Conservation (phyloP, 169 alveolate species). For the Eimeria nieschulzi region DNA sequence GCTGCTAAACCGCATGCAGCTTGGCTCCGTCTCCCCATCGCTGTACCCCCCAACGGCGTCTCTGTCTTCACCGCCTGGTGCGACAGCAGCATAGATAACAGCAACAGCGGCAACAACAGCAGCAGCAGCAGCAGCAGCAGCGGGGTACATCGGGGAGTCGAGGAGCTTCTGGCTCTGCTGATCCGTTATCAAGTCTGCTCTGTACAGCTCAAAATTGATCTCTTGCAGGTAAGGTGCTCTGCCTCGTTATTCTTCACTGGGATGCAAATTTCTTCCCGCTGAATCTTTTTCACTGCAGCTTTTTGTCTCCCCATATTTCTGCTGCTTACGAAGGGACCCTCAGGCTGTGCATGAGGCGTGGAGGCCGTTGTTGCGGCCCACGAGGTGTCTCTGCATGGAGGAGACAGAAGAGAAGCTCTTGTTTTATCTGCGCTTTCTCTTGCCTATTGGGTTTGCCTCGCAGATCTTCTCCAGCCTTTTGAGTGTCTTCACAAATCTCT, state of each 20-base stretch:
- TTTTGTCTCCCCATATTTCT: not conserved
- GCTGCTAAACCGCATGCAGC: not conserved
- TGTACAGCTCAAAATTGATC: slow-evolving; percentile 45
- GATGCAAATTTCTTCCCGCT: too few relatives aligned
- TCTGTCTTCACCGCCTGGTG: slow-evolving; percentile 33
- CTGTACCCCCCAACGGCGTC: not conserved
- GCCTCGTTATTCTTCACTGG: not conserved
- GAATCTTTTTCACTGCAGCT: not conserved
- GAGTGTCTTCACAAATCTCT: slow-evolving; percentile 1
- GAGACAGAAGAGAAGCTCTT: not conserved
- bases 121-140: not conserved
- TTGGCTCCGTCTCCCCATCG: slow-evolving; percentile 26
- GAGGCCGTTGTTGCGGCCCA: too few relatives aligned
- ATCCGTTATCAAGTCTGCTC: slow-evolving; percentile 25
- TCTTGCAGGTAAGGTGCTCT: slow-evolving; percentile 34
- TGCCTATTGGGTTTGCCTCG: not conserved
- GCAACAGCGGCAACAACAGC: slow-evolving; percentile 2
- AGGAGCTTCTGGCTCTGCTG: slow-evolving; percentile 28
- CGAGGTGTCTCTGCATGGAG: not conserved
- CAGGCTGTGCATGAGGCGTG: too few relatives aligned
- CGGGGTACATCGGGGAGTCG: slow-evolving; percentile 35
- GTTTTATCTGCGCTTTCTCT: too few relatives aligned
- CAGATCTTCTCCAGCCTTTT: slow-evolving; percentile 21
- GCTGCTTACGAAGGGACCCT: not conserved
- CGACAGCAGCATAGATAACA: not conserved